Evolutionary conservation across 1,284 basidiomycete species (phyloP), one percentile per base, ranked within the genome.

Genomic region (Athelia sp.): DNA sequence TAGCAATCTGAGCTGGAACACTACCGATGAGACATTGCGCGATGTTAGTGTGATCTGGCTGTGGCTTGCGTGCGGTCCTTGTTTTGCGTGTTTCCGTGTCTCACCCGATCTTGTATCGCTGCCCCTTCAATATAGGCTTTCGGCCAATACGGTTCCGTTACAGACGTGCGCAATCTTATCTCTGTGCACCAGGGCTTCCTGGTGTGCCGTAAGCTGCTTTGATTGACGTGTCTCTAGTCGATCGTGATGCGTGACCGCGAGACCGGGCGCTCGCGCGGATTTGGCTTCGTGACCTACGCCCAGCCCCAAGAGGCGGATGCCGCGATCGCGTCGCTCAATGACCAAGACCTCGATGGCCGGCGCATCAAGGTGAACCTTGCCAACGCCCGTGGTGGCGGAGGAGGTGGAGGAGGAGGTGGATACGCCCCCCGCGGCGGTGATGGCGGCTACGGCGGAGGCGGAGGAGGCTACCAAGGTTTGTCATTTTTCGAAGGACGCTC

Each of bases 221-320:
- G 60, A 54, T 69, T 74, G 57, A 69, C 69, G 54, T 56, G 56
- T 60, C 54, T 59, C 48, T 65, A 93, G 90, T 89, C 87, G 62
- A 91, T 93, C 70, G 93, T 97, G 73, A 96, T 96, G 93, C 90
- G 93, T 76, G 94, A 97, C 76, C 91, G 93, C 65, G 93, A 96
- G 67, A 96, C 94, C 56, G 90, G 92, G 58, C 91, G 93, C 65
- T 96, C 93, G 59, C 91, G 94, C 64, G 92, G 94, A 66, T 98
- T 98, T 69, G 94, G 94, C 55, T 97, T 97, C 71, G 93, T 98
- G 60, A 94, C 92, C 55, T 93, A 78, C 72, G 71, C 72, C 61
- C 66, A 62, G 34, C 24, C 60, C 8, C 54, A 65, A 24, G 91
- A 97, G 71, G 94, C 94, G 50, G 76, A 89, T 46, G 76, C 76